Conservation (phyloP, 1,284 basidiomycete species). For the Marasmius sp. region DNA sequence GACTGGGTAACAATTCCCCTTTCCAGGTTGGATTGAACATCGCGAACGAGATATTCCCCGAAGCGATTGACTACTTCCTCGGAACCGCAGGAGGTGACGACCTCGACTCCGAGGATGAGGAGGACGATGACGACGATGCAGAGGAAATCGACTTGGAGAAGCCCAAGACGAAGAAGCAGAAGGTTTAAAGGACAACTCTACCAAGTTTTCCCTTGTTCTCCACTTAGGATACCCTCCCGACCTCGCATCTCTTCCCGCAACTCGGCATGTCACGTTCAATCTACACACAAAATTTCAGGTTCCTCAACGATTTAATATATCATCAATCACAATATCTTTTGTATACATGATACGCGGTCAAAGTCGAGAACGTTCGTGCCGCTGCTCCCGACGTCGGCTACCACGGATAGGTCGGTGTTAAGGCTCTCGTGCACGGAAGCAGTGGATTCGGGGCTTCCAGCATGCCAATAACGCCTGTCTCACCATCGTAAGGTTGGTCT, state of each 20-base stretch:
- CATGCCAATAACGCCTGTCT: no score
- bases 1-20: constrained; percentile 8
- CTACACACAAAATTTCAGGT: no score
- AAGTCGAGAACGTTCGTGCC: no score
- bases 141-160: constrained; percentile 84
- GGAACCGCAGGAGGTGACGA: constrained; percentile 61
- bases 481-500: no score
- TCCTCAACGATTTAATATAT: no score
- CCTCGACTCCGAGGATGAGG: constrained; percentile 61
- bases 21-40: constrained; percentile 67
- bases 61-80: constrained; percentile 76
- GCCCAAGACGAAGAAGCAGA: constrained; percentile 70
- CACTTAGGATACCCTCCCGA: background rate
- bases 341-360: no score
- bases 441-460: no score
- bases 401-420: no score
- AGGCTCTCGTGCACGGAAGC: no score
- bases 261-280: no score
- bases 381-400: no score
- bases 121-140: constrained; percentile 70
- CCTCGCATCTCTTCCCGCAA: background rate
- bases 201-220: background rate
- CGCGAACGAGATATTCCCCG: constrained; percentile 74
- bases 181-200: constrained; percentile 41
- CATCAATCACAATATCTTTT: no score